Base-by-base conservation (phyloP, 176 grass and related monocot species). In the Metroxylon sagu region DNA sequence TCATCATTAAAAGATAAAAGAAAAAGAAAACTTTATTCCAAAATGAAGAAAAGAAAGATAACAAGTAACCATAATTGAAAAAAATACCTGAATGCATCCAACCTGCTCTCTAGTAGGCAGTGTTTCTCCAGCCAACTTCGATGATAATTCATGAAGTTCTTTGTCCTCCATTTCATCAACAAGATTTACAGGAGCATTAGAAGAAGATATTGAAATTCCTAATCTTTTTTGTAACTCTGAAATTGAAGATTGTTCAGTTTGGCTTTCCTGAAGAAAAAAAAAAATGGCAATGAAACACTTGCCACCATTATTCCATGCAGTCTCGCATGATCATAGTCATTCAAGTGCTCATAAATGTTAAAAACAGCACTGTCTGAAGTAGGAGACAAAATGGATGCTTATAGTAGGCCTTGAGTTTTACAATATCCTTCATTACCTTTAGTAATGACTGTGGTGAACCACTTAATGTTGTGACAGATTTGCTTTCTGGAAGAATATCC, bases 131-230 rank as follows among this genome's bases (percentile, higher is more conserved):
- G 70, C 64, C 76, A 95, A 80, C 62, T 75, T 81, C 12, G 78
- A 78, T 6, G 84, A 82, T 59, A 89, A 75, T 59, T 82, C 81
- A 74, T 66, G 50, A 59, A 97, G 78, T 80, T 97, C 92, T 80
- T 83, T 85, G 52, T 97, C 92, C 25, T 85, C 74, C 56, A 60
- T 67, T 85, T 97, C 83, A 16, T 97, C 77, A 18, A 78, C 76
- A 77, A 85, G 71, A 68, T 71, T 85, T 76, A 59, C 50, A 61
- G 82, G 62, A 72, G 43, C 53, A 85, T 88, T 77, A 52, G 77
- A 43, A 70, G 27, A 62, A 62, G 87, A 77, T 80, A 85, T 56
- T 74, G 76, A 50, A 77, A 96, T 83, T 35, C 87, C 80, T 70
- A 96, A 72, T 79, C 61, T 83, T 60, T 85, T 83, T 23, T 83